Conservation (phyloP, 345 rosid genomes). For the sweet orange (Citrus sinensis) region DVS_A1.0 CM039169.1:30898001-30898500, state of each 20-base stretch:
- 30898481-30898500: neutral
- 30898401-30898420: neutral
- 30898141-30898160: neutral
- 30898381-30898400: neutral
- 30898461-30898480: neutral
- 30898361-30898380: neutral
- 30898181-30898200: conserved; percentile 90
- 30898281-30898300: neutral
- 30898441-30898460: neutral
- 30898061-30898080: neutral
- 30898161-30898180: conserved; percentile 68
- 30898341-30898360: conserved; percentile 1
- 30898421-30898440: neutral
- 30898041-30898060: neutral
- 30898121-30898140: conserved; percentile 2
- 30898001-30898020: conserved; percentile 30
- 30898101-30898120: neutral
- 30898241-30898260: conserved; percentile 93
- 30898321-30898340: neutral
- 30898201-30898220: conserved; percentile 91
- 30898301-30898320: neutral
- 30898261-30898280: conserved; percentile 3
- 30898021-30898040: neutral
- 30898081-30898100: neutral
- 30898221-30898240: conserved; percentile 78